These are phyloP conservation scores for Sporothrix mexicana DNA, from an alignment of 2,329 filamentous ascomycete species.

Conservation along the genomic window DNA sequence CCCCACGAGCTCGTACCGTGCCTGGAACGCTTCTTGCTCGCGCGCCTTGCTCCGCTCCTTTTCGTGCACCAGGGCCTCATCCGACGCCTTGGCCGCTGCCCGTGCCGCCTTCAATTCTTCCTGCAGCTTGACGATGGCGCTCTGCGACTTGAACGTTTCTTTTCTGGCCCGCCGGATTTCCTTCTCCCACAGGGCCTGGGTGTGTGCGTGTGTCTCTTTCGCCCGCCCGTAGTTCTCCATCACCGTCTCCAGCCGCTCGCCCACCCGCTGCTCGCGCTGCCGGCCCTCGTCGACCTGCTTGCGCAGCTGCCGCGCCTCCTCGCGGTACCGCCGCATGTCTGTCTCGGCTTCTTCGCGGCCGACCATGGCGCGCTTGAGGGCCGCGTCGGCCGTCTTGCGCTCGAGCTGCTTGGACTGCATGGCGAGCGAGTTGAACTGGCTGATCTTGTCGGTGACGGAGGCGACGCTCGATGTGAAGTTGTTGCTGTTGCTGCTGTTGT, in stretches of 20 bases:
- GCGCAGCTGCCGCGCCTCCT: constrained; percentile 63
- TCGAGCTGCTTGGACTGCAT: constrained; percentile 65
- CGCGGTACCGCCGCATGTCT: constrained; percentile 67
- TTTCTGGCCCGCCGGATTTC: constrained; percentile 73
- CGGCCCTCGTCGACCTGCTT: constrained; percentile 68
- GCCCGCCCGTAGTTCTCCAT: constrained; percentile 74
- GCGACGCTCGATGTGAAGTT: constrained; percentile 28
- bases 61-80: constrained; percentile 67
- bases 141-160: constrained; percentile 77
- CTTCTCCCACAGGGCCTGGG: constrained; percentile 73
- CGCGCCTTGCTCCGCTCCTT: constrained; percentile 65
- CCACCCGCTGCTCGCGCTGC: constrained; percentile 68
- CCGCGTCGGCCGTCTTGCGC: constrained; percentile 68
- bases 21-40: constrained; percentile 72
- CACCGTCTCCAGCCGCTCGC: constrained; percentile 69
- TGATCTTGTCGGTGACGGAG: constrained; percentile 70
- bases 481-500: neutral
- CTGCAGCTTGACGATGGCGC: constrained; percentile 70
- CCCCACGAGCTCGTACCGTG: constrained; percentile 68
- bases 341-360: constrained; percentile 74
- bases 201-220: constrained; percentile 72
- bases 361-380: constrained; percentile 68
- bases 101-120: constrained; percentile 72
- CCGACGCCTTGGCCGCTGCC: constrained; percentile 57
- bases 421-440: constrained; percentile 73